phyloP scores from a whole-genome alignment of 2,329 filamentous ascomycete genomes.

The Elsinoe batatas region DNA sequence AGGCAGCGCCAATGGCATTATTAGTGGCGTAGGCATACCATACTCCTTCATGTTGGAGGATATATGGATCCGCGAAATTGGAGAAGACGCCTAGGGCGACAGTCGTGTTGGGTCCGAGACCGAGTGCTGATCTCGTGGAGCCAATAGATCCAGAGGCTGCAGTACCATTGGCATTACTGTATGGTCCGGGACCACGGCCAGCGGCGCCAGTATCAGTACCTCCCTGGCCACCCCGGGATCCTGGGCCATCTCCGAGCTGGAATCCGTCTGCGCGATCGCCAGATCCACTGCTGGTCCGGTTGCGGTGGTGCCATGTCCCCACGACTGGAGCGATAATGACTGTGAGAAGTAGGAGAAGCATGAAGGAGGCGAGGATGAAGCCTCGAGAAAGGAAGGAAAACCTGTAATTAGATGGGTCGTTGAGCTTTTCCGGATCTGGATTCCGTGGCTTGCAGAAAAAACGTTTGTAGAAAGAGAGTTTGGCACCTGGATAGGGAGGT shows the following conservation, averaged over 20 bases:
- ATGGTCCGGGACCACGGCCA: not conserved
- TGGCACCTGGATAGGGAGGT: slow-evolving; percentile 7
- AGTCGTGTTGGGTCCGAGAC: not conserved
- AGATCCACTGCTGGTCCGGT: not conserved
- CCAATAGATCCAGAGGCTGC: not conserved
- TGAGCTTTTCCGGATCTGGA: slow-evolving; percentile 5
- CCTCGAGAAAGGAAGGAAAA: slow-evolving; percentile 24
- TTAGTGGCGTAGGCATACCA: slow-evolving; percentile 33
- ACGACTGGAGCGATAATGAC: slow-evolving; percentile 20
- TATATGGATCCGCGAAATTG: slow-evolving; percentile 32
- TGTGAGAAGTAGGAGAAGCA: slow-evolving; percentile 18
- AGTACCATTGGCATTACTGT: not conserved
- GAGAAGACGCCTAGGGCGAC: slow-evolving; percentile 2
- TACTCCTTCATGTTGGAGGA: slow-evolving; percentile 24
- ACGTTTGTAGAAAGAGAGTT: slow-evolving; percentile 2
- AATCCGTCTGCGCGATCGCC: slow-evolving; percentile 10
- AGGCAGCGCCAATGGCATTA: slow-evolving; percentile 21
- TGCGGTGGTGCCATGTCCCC: slow-evolving; percentile 12
- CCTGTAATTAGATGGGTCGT: slow-evolving; percentile 11
- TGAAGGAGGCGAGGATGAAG: slow-evolving; percentile 14
- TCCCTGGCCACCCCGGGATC: not conserved
- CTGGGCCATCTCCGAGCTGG: not conserved
- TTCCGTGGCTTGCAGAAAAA: slow-evolving; percentile 10
- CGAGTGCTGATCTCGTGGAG: not conserved
- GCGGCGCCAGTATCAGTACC: not conserved